These are phyloP conservation scores for Amylocarpus encephaloides DNA, from an alignment of 2,329 filamentous ascomycete species.

Conservation along the genomic window DNA sequence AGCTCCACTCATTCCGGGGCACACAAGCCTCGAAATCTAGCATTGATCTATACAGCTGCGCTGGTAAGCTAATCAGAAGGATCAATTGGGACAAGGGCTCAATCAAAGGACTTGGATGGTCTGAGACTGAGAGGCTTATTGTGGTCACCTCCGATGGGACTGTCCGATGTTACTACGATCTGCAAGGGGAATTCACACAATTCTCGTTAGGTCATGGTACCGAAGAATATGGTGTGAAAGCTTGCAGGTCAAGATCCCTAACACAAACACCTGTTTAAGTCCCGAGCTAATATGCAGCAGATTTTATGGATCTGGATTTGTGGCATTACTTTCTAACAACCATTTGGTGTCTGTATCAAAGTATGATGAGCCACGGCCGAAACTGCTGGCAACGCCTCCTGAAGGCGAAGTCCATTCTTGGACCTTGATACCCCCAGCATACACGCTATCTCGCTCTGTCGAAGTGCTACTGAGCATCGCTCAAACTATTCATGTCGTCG, in stretches of 20 bases:
- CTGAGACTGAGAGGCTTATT: constrained; percentile 85
- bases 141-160: constrained; percentile 85
- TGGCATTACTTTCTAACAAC: constrained; percentile 85
- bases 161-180: constrained; percentile 77
- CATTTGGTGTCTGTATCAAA: constrained; percentile 77
- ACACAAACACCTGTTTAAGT: neutral
- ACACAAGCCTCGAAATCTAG: constrained; percentile 67
- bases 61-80: constrained; percentile 78
- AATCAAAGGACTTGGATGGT: constrained; percentile 90
- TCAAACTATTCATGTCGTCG: constrained; percentile 78
- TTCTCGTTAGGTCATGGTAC: constrained; percentile 87
- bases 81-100: constrained; percentile 88
- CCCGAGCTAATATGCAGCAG: constrained; percentile 9
- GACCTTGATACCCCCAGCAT: constrained; percentile 79
- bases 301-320: constrained; percentile 90
- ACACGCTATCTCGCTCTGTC: constrained; percentile 86
- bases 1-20: constrained; percentile 72
- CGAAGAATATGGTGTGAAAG: constrained; percentile 78
- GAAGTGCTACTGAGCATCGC: constrained; percentile 84
- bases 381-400: constrained; percentile 68
- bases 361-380: constrained; percentile 86
- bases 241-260: constrained; percentile 51
- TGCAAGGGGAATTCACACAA: constrained; percentile 92
- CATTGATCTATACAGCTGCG: constrained; percentile 91
- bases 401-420: constrained; percentile 79